Evolutionary conservation across 192 early-diverging fungal genomes (phyloP).

Genomic region (Thamnidium elegans): DNA sequence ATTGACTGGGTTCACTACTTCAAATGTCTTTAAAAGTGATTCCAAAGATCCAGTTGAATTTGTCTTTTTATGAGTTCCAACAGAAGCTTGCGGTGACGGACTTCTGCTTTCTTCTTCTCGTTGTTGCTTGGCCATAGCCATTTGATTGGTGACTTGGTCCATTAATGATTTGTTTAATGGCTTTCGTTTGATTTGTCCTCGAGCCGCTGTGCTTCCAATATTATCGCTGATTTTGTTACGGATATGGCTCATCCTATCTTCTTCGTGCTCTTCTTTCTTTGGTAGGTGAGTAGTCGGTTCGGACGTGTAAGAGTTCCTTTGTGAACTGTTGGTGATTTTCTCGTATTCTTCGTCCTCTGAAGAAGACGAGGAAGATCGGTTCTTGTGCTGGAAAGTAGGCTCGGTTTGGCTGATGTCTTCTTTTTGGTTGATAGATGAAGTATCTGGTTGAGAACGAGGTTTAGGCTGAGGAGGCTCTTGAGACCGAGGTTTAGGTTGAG

Average conservation of each 20-base stretch:
- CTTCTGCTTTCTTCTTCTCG: not conserved
- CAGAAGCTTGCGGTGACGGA: not conserved
- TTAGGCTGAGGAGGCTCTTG: not conserved
- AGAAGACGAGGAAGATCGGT: not conserved
- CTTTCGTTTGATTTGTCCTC: constrained; percentile 16
- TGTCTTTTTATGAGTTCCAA: not conserved
- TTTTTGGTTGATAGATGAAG: not conserved
- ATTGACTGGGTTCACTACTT: not conserved
- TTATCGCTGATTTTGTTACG: constrained; percentile 8
- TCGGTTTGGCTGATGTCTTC: too few relatives aligned
- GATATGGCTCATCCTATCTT: not conserved
- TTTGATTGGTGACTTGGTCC: not conserved
- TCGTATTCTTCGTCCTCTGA: not conserved
- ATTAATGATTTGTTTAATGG: constrained; percentile 14
- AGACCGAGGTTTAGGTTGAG: not conserved
- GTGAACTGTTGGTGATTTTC: not conserved
- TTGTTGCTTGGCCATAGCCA: not conserved
- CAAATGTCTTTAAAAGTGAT: constrained; percentile 1
- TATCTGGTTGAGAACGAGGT: not conserved
- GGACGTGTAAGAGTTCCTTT: too few relatives aligned
- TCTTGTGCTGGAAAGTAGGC: too few relatives aligned
- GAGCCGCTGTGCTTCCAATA: constrained; percentile 5
- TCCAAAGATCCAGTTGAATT: not conserved
- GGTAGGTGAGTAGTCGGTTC: not conserved
- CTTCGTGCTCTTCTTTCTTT: not conserved